Evolutionary conservation across 2,329 filamentous ascomycete species (phyloP).

Genomic region (Apiospora saccharicola): DNA sequence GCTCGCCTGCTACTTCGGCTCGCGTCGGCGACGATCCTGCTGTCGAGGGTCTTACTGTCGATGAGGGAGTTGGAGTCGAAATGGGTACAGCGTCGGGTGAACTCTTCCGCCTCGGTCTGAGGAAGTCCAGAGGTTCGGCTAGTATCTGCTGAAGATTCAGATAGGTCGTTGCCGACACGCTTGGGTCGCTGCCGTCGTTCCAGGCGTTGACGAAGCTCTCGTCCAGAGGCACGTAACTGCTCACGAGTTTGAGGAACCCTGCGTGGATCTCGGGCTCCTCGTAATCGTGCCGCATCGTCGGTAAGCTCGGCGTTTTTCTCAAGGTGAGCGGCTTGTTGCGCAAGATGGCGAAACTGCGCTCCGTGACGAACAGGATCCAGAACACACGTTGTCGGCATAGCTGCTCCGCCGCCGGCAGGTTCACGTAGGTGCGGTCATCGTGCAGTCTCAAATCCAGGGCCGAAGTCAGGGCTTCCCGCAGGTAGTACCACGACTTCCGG

Average conservation of each 20-base stretch:
- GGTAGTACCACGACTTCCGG: constrained; percentile 68
- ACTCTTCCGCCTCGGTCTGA: constrained; percentile 35
- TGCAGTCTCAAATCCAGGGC: constrained; percentile 66
- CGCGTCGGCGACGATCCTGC: constrained; percentile 44
- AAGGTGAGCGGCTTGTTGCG: constrained; percentile 69
- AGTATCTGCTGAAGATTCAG: constrained; percentile 45
- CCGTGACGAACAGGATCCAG: constrained; percentile 69
- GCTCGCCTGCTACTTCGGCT: constrained; percentile 40
- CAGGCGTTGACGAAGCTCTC: constrained; percentile 69
- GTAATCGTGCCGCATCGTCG: constrained; percentile 58
- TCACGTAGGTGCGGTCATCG: constrained; percentile 62
- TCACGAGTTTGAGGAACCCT: constrained; percentile 67
- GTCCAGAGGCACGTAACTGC: constrained; percentile 68
- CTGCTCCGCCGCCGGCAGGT: constrained; percentile 55
- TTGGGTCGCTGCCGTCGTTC: constrained; percentile 62
- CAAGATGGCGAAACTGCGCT: constrained; percentile 68
- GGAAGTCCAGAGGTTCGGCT: constrained; percentile 43
- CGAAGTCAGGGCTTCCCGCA: constrained; percentile 67
- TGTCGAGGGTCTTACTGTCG: constrained; percentile 40
- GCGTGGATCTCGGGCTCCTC: constrained; percentile 61
- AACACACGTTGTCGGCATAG: constrained; percentile 64
- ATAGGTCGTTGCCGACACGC: constrained; percentile 44
- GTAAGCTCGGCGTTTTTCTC: constrained; percentile 64
- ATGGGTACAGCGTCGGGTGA: constrained; percentile 1
- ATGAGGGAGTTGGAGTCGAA: background rate